Base-by-base conservation (phyloP, 2,329 filamentous ascomycete species). In the Myotisia sp. region DNA sequence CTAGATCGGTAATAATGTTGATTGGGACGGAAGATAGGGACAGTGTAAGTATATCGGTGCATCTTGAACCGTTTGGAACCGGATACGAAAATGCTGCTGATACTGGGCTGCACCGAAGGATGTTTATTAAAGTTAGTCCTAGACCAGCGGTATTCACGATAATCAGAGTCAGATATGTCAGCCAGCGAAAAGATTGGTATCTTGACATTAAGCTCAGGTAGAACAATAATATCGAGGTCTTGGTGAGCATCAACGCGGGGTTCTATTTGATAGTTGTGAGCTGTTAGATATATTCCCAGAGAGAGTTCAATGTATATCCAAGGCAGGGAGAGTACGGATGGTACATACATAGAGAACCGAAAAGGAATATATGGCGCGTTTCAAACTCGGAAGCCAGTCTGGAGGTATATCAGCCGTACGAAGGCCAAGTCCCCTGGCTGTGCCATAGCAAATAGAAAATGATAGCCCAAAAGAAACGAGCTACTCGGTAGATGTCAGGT, bases 191-290 rank as follows among this genome's bases (percentile, higher is more conserved):
- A 32, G 86, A 65, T 42, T 74, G 73, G 44, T 92, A 75, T 39
- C 83, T 80, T 47, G 77, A 79, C 17, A 83, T 81, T 30, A 94
- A 67, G 26, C 79, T 77, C 32, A 94, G 67, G 58, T 92, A 94
- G 56, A 94, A 94, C 34, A 90, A 68, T 38, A 94, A 67, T 47
- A 94, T 82, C n/a, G 84, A 92, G 0, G 82, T 85, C 59, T 94
- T 94, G 33, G 83, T 84, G 2, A 79, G 76, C 82, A 92, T 92
- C 37, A 93, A 65, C 3, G 82, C 79, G 8, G 85, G 85, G 51
- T 93, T 92, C 76, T 86, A 30, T 20, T 18, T 14, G 24, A 10
- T 2, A 17, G 12, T 12, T n/a, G 30, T 33, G 16, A 33, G 30
- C 21, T 14, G 19, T 14, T 30, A 7, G 16, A 8, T 18, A 8